These are phyloP conservation scores for Nicotiana tabacum DNA, from an alignment of 257 asterid species.

Conservation along the genomic window DNA sequence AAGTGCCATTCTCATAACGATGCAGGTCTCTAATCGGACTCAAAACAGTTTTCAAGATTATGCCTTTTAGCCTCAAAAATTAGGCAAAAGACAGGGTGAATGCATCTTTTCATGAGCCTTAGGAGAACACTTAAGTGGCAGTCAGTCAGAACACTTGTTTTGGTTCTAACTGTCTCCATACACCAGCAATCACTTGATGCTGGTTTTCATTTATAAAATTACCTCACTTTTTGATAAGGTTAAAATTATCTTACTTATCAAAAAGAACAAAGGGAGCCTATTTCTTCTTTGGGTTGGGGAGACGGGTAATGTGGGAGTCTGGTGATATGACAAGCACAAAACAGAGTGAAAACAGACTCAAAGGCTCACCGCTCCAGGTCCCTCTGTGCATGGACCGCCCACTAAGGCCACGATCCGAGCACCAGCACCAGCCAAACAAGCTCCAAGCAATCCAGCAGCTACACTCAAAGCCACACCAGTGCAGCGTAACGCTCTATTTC, in stretches of 20 bases:
- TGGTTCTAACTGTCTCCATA: too few species aligned
- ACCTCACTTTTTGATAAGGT: too few species aligned
- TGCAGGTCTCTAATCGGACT: neutral
- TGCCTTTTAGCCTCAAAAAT: neutral
- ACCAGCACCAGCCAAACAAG: constrained; percentile 76
- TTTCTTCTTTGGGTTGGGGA: neutral
- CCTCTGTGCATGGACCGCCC: constrained; percentile 99
- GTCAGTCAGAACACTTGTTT: too few species aligned
- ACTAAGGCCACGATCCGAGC: constrained; percentile 84
- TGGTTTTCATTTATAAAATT: too few species aligned
- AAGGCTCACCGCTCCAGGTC: constrained; percentile 91
- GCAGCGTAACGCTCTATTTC: constrained; percentile 77
- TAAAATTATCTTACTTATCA: too few species aligned
- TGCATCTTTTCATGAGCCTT: neutral
- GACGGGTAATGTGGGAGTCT: neutral
- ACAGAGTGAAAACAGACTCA: constrained; percentile 13
- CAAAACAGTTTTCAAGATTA: neutral
- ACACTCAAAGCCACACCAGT: constrained; percentile 95
- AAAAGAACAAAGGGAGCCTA: neutral
- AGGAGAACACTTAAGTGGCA: neutral
- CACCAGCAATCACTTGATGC: too few species aligned
- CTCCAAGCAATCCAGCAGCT: constrained; percentile 86
- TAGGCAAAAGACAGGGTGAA: neutral
- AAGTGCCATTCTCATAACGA: neutral
- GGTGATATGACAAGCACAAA: neutral